phyloP scores from a whole-genome alignment of 345 rosid species.

The Cochlearia excelsa region DNA sequence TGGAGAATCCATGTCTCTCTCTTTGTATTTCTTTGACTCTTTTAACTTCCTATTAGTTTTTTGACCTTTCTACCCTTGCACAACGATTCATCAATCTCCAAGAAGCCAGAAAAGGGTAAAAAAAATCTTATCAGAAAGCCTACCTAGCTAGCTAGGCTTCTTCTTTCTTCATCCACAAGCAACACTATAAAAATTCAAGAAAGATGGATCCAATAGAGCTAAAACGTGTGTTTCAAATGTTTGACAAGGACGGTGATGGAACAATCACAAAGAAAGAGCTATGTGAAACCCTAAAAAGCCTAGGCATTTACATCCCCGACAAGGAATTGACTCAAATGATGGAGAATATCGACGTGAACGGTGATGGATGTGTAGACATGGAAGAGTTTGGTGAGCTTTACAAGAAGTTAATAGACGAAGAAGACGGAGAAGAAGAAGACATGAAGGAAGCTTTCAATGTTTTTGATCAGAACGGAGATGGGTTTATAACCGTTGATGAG shows the following conservation, averaged over 20 bases:
- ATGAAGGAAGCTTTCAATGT: conserved; percentile 88
- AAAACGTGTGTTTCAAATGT: conserved; percentile 67
- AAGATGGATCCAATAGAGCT: conserved; percentile 57
- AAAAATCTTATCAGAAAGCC: background rate
- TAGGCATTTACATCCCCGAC: conserved; percentile 67
- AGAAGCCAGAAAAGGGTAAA: conserved; percentile 5
- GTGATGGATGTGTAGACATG: conserved; percentile 58
- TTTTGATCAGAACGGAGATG: conserved; percentile 83
- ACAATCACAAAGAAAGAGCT: conserved; percentile 63
- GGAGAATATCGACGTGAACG: conserved; percentile 48
- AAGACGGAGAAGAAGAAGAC: conserved; percentile 62
- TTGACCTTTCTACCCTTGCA: background rate
- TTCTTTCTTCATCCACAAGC: conserved; percentile 24
- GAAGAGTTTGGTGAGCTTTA: conserved; percentile 70
- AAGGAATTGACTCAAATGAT: conserved; percentile 54
- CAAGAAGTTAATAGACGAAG: conserved; percentile 49
- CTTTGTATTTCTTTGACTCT: too few species aligned
- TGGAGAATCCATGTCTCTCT: too few species aligned
- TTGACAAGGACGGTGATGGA: conserved; percentile 81
- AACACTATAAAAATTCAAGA: background rate
- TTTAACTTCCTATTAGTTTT: too few species aligned
- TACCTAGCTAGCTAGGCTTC: background rate
- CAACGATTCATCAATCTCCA: conserved; percentile 14
- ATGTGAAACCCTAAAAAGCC: conserved; percentile 54
- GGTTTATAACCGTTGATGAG: conserved; percentile 79